These are phyloP conservation scores for Phytophthora vignae DNA, from an alignment of 352 stramenopile species.

Conservation along the genomic window DNA sequence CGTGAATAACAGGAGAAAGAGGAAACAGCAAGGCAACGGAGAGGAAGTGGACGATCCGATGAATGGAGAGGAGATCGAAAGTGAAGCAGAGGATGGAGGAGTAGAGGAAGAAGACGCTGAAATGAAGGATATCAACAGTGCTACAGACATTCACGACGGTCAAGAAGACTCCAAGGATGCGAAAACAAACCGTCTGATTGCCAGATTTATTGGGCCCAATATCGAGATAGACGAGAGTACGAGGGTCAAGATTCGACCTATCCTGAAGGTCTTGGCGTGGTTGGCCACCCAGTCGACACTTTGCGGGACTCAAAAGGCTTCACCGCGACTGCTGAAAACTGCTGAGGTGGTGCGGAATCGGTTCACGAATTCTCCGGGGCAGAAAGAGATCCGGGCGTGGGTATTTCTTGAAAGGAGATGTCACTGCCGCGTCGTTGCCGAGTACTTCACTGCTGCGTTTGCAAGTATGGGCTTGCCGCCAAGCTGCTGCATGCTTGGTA, in stretches of 20 bases:
- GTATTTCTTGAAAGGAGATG: constrained; percentile 79
- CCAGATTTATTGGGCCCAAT: constrained; percentile 36
- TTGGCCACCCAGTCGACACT: constrained; percentile 41
- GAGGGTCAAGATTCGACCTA: constrained; percentile 50
- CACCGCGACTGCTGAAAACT: constrained; percentile 66
- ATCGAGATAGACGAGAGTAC: constrained; percentile 48
- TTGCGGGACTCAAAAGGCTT: constrained; percentile 49
- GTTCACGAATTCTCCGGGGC: constrained; percentile 44
- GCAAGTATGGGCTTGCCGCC: constrained; percentile 52
- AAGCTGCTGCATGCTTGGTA: constrained; percentile 81
- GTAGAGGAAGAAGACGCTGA: constrained; percentile 19
- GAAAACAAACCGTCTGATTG: constrained; percentile 39
- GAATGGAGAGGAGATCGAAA: constrained; percentile 27
- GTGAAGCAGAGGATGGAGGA: constrained; percentile 46
- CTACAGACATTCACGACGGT: not conserved
- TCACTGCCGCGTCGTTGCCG: constrained; percentile 75
- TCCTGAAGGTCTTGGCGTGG: constrained; percentile 70
- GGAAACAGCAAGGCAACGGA: constrained; percentile 29
- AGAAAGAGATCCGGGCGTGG: constrained; percentile 47
- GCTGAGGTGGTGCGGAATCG: constrained; percentile 55
- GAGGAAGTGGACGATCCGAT: constrained; percentile 22
- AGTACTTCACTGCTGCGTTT: constrained; percentile 74
- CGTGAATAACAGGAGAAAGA: constrained; percentile 58
- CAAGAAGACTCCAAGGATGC: constrained; percentile 8
- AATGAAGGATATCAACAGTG: constrained; percentile 11